Base-by-base conservation (phyloP, 306 rosid species). In the Psophocarpus tetragonolobus region DNA sequence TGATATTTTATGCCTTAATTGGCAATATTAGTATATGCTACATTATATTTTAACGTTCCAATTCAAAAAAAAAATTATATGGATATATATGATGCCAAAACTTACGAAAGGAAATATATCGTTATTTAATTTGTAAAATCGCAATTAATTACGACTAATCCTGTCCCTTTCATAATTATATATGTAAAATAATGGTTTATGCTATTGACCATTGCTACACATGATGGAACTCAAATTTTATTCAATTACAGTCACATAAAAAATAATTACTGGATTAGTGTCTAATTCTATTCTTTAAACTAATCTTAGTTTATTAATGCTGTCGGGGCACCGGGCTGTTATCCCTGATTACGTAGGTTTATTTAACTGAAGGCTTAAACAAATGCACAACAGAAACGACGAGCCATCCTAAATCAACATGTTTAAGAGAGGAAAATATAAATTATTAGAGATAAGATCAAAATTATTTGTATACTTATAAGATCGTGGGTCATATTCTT, bases 311-410 rank as follows among this genome's bases (percentile, higher is more conserved):
- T 51, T 33, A 71, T 33, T 44, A 26, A 68, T 9, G 6, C 8
- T 44, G 39, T 26, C 14, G 5, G 36, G 54, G 54, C 11, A 15
- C 14, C 3, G 36, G 54, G 54, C 11, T 65, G 2, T 65, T 10
- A 45, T 15, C 8, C 26, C n/a, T n/a, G n/a, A 47, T 44, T 26
- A 27, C 14, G 29, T 21, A 39, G 13, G 54, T 42, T 68, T 36
- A 6, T 71, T 5, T 51, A 71, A 71, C 47, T 71, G 4, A 30
- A 30, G 61, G 18, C 11, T 54, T 21, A 8, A 73, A 36, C 17
- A 53, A 71, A 27, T 54, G 39, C 54, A 54, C 67, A 53, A 4
- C 3, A 74, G 33, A 60, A 60, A 60, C 60, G 71, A 74, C 79
- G 15, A 30, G 60, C 79, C 70, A 26, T 57, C 44, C 32, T 41